Evolutionary conservation across 805 yeast species (phyloP).

Genomic region (Grigorovia transvaalensis): DNA sequence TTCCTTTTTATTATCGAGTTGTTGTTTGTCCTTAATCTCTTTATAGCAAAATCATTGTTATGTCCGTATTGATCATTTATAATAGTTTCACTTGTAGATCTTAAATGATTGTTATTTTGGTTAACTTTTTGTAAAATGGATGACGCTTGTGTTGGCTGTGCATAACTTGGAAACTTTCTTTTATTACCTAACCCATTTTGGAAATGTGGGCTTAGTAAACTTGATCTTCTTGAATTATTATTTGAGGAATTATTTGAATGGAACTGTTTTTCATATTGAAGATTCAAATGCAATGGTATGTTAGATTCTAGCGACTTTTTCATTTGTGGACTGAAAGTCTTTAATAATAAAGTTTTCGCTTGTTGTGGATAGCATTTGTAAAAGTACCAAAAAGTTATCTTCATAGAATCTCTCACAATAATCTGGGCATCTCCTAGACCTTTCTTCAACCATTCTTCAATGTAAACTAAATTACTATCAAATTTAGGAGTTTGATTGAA

Average conservation of each 20-base stretch:
- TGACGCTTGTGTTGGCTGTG: conserved; percentile 23
- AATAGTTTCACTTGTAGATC: conserved; percentile 21
- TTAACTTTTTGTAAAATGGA: conserved; percentile 4
- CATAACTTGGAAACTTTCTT: conserved; percentile 23
- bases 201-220: conserved; percentile 11
- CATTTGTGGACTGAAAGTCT: conserved; percentile 19
- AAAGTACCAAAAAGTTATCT: conserved; percentile 65
- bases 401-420: conserved; percentile 62
- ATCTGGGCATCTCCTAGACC: conserved; percentile 75
- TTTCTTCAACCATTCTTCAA: conserved; percentile 43
- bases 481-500: conserved; percentile 30
- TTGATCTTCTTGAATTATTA: conserved; percentile 37
- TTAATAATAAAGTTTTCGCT: conserved; percentile 34
- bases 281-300: conserved; percentile 33
- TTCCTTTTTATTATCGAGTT: conserved; percentile 10
- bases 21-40: conserved; percentile 5
- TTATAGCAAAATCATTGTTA: not conserved
- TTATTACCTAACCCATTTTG: conserved; percentile 6
- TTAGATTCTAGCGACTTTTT: conserved; percentile 54
- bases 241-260: conserved; percentile 13
- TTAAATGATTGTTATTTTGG: conserved; percentile 1
- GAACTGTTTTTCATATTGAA: conserved; percentile 12
- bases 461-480: conserved; percentile 28
- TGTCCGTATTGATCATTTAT: conserved; percentile 7
- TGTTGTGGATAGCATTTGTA: conserved; percentile 42